Evolutionary conservation across 257 asterid species (phyloP), one percentile per base, ranked within the genome.

Genomic region (Fraxinus quadrangulata): DNA sequence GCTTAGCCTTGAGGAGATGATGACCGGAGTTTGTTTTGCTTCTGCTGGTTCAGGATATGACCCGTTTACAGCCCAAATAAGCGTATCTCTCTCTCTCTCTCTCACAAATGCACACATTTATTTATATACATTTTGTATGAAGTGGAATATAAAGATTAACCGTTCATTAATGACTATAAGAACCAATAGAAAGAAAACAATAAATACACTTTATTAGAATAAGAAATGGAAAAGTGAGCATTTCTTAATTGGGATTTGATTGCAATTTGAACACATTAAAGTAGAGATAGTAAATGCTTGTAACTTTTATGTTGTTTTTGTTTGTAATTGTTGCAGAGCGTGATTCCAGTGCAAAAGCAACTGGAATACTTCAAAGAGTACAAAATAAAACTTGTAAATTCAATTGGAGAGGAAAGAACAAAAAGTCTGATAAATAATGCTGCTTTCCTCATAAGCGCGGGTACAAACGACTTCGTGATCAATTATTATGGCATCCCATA

Each of bases 401-500:
- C 83, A 13, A 37, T 87, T 34, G 91, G 91, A 21, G 65, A 75
- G 45, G 80, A 77, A 68, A 56, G 67, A 51, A 84, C 89, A 6
- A 39, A 70, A 21, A 5, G n/a, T 6, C 14, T 87, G 34, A 85
- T 87, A 51, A 73, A 40, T 37, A 83, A 83, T 17, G 87, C 87
- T 0, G 33, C 7, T 8, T 87, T 74, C 56, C 4, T 85, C 14
- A 34, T 82, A 7, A 87, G 91, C 31, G 78, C 83, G 0, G 91
- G 91, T 24, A 83, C 89, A 12, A 85, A 85, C 73, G 91, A 87
- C 47, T 81, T 83, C 10, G 75, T 63, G 0, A 66, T 80, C 1
- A 87, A 75, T 28, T 85, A 85, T 73, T 87, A 63, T 47, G 56
- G 77, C 7, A 31, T 78, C 9, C 84, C 85, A 11, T 6, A 67